A percentile compares a stretch with the other conserved stretches of the same genome.
Conservation (phyloP, 495 filamentous ascomycete species). For the Aspergillus avenaceus region DNA sequence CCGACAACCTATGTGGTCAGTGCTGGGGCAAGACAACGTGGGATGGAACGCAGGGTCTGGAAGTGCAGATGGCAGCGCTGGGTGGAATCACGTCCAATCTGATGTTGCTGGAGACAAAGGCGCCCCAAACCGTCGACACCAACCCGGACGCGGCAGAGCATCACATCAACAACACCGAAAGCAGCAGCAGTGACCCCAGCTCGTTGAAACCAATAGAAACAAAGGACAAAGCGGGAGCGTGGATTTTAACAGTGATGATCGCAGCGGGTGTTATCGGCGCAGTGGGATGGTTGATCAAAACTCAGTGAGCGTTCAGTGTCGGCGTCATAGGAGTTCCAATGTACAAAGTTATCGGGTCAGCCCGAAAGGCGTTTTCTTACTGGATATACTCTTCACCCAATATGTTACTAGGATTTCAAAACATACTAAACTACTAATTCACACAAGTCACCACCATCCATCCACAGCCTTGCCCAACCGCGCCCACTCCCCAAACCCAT, state of each 20-base stretch:
- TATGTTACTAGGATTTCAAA: too few species aligned
- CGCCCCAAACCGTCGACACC: constrained; percentile 13
- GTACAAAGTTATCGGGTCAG: neutral
- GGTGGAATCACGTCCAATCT: constrained; percentile 45
- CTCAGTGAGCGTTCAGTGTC: constrained; percentile 3
- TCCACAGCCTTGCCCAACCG: constrained; percentile 35
- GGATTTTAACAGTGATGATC: constrained; percentile 59
- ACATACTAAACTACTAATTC: too few species aligned
- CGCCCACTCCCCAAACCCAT: constrained; percentile 41
- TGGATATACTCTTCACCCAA: neutral
- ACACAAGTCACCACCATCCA: neutral
- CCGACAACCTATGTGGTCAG: constrained; percentile 60
- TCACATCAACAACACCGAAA: constrained; percentile 20
- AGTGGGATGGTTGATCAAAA: constrained; percentile 26
- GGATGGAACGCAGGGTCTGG: constrained; percentile 60
- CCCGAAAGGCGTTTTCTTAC: neutral
- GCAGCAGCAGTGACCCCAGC: constrained; percentile 17
- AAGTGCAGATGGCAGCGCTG: constrained; percentile 44
- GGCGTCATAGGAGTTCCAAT: neutral
- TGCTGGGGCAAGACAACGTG: constrained; percentile 62
- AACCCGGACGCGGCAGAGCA: constrained; percentile 17
- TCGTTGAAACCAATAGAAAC: constrained; percentile 36
- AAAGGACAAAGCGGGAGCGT: constrained; percentile 59
- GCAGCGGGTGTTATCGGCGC: constrained; percentile 31
- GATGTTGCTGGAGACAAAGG: constrained; percentile 3